Evolutionary conservation across 257 asterid genomes (phyloP).

Genomic region (Nicotiana benthamiana): DNA sequence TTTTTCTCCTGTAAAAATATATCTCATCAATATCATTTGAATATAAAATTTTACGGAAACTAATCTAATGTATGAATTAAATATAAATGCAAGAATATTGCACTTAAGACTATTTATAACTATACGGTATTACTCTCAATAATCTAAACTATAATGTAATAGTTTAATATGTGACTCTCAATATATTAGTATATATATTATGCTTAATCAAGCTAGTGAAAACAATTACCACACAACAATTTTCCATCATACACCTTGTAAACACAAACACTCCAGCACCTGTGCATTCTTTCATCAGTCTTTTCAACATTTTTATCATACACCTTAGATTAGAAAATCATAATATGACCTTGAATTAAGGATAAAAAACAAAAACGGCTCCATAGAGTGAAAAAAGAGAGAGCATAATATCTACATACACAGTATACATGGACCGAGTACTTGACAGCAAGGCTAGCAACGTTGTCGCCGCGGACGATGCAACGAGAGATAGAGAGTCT

Average conservation of each 20-base stretch:
- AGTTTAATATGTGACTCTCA: too few species aligned
- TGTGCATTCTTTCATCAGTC: neutral
- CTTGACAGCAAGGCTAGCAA: slow-evolving; percentile 89
- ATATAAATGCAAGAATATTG: too few species aligned
- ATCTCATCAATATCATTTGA: too few species aligned
- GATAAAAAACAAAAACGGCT: neutral
- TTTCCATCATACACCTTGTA: neutral
- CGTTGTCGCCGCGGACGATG: slow-evolving; percentile 55
- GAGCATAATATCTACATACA: neutral
- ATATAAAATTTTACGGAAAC: too few species aligned
- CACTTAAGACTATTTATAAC: too few species aligned
- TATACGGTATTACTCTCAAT: too few species aligned
- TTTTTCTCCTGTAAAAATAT: too few species aligned
- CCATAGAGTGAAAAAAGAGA: neutral
- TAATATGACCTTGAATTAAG: neutral
- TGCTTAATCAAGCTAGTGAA: too few species aligned
- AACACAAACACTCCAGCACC: neutral
- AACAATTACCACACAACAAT: neutral
- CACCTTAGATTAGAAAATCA: neutral
- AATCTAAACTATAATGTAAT: too few species aligned
- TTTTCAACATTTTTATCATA: neutral
- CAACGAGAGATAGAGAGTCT: slow-evolving; percentile 55
- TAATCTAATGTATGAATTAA: too few species aligned
- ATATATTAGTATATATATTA: too few species aligned
- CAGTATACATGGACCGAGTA: slow-evolving; percentile 78